phyloP scores from a whole-genome alignment of 108 stramenopile species.

The Skeletonema costatum region DNA sequence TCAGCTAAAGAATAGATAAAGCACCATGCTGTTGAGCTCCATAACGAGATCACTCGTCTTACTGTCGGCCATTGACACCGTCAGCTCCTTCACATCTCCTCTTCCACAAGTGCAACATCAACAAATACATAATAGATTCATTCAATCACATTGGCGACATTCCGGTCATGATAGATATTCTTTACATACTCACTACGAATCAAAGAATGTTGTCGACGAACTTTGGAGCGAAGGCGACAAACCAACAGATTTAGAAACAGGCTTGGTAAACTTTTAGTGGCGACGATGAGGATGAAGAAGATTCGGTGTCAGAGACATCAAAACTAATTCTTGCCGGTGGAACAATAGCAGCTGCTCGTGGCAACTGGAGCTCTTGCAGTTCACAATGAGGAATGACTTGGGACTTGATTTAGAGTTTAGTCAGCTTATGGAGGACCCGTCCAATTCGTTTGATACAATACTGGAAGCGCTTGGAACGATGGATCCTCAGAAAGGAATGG shows the following conservation, averaged over 20 bases:
- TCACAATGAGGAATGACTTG: conserved; percentile 28
- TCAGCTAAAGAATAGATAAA: too few relatives aligned
- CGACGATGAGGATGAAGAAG: conserved; percentile 3
- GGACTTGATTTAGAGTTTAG: conserved; percentile 38
- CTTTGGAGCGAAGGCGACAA: not conserved
- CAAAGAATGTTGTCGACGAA: not conserved
- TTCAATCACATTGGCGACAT: not conserved
- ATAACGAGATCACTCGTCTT: not conserved
- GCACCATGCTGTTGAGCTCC: not conserved
- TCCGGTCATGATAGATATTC: not conserved
- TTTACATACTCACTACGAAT: not conserved
- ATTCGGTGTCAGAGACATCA: not conserved
- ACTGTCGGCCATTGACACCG: not conserved
- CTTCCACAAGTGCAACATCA: not conserved
- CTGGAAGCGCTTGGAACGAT: conserved; percentile 28
- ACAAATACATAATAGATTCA: not conserved
- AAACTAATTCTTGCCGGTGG: conserved; percentile 25
- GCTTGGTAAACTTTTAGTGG: not conserved
- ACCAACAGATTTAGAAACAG: not conserved
- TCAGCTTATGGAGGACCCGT: conserved; percentile 34
- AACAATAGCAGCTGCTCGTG: conserved; percentile 9
- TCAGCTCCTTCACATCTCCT: not conserved
- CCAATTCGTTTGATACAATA: conserved; percentile 31
- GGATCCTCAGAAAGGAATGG: conserved; percentile 27
- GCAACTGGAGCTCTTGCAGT: conserved; percentile 27